A percentile compares a stretch with the other conserved stretches of the same genome.
These are phyloP conservation scores for Phlebopus sp. DNA, from an alignment of 1,284 basidiomycete genomes.

Conservation along the genomic window DNA sequence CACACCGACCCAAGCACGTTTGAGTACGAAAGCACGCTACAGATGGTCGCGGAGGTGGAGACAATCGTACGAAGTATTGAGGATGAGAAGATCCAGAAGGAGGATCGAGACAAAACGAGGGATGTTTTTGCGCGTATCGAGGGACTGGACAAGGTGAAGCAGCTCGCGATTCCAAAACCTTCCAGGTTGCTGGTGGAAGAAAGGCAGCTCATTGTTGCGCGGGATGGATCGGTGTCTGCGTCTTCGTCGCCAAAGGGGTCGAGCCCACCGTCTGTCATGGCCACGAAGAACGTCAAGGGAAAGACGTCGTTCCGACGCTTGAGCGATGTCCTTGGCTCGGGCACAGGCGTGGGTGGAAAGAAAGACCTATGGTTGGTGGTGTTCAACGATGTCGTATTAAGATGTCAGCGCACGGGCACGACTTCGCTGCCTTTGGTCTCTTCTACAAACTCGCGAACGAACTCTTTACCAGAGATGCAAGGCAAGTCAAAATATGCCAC, in stretches of 20 bases:
- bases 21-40: slow-evolving; percentile 94
- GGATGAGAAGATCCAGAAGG: slow-evolving; percentile 95
- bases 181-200: slow-evolving; percentile 88
- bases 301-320: slow-evolving; percentile 83
- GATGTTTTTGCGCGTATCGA: slow-evolving; percentile 96
- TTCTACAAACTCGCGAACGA: slow-evolving; percentile 64
- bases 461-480: slow-evolving; percentile 74
- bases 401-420: slow-evolving; percentile 87
- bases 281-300: slow-evolving; percentile 60
- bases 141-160: slow-evolving; percentile 86
- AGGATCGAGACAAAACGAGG: slow-evolving; percentile 91
- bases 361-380: slow-evolving; percentile 92
- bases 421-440: slow-evolving; percentile 84
- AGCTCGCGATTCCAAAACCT: slow-evolving; percentile 85
- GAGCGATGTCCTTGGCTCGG: slow-evolving; percentile 70
- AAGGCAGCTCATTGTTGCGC: slow-evolving; percentile 46
- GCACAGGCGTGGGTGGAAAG: slow-evolving; percentile 63
- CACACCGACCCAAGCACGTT: slow-evolving; percentile 96
- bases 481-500: slow-evolving; percentile 80
- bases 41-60: slow-evolving; percentile 97
- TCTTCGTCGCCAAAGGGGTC: slow-evolving; percentile 39
- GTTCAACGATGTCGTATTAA: slow-evolving; percentile 93
- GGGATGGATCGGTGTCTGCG: slow-evolving; percentile 22
- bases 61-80: slow-evolving; percentile 94
- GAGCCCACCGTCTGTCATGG: slow-evolving; percentile 52